Percentiles rank a stretch among this genome's conserved stretches.
Conservation (phyloP, 2,329 filamentous ascomycete species). For the Cladosporium sp. region DNA sequence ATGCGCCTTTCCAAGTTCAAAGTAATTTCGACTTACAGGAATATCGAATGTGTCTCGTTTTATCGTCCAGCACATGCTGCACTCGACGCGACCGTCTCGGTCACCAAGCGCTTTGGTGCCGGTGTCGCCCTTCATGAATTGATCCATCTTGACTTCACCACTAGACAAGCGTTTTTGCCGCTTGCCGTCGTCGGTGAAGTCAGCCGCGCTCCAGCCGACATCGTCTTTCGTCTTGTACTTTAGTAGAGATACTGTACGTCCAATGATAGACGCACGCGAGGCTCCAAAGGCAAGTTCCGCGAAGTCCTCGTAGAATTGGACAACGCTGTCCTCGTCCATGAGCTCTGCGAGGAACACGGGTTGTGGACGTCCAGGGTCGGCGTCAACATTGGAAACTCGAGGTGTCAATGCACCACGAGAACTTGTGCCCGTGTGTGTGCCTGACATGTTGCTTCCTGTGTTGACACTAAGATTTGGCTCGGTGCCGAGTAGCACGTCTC, state of each 20-base stretch:
- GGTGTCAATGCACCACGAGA: conserved; percentile 52
- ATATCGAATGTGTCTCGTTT: conserved; percentile 98
- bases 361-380: conserved; percentile 54
- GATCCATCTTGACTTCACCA: conserved; percentile 27
- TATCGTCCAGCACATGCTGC: conserved; percentile 95
- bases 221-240: conserved; percentile 81
- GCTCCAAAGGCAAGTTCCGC: conserved; percentile 90
- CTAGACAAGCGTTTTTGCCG: conserved; percentile 26
- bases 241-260: conserved; percentile 76
- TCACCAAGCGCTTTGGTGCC: conserved; percentile 78
- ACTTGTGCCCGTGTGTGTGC: conserved; percentile 45
- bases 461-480: conserved; percentile 88
- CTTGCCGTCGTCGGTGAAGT: conserved; percentile 46
- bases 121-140: conserved; percentile 60
- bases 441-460: conserved; percentile 53
- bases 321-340: conserved; percentile 87
- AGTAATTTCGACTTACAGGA: conserved; percentile 47
- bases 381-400: conserved; percentile 32
- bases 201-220: conserved; percentile 44
- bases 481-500: conserved; percentile 82
- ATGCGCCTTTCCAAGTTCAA: neutral
- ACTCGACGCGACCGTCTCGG: conserved; percentile 88
- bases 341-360: conserved; percentile 90
- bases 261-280: conserved; percentile 76
- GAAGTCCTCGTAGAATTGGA: conserved; percentile 96